Percentiles rank a stretch among this genome's conserved stretches.
phyloP scores from a whole-genome alignment of 164 flowering plant genomes.

The Magnolia kwangsiensis region DNA sequence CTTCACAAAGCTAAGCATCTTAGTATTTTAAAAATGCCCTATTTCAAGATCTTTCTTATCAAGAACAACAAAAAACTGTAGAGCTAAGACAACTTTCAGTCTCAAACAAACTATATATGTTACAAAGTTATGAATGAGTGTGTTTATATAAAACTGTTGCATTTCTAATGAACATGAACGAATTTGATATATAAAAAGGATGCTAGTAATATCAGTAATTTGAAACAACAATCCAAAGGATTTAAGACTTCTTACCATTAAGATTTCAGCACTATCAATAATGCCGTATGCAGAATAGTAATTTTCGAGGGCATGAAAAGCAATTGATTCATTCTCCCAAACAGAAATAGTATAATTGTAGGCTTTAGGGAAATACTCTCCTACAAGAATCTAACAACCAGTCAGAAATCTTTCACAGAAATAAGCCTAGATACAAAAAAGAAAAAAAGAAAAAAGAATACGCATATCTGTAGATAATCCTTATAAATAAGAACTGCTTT shows the following conservation, averaged over 20 bases:
- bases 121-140: too few species aligned
- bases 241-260: slow-evolving; percentile 40
- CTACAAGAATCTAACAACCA: slow-evolving; percentile 25
- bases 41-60: too few species aligned
- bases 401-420: background rate
- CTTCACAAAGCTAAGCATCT: too few species aligned
- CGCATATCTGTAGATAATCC: too few species aligned
- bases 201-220: background rate
- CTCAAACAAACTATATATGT: too few species aligned
- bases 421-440: background rate
- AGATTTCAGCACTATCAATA: slow-evolving; percentile 44
- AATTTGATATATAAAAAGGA: background rate
- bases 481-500: too few species aligned
- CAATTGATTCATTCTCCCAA: slow-evolving; percentile 94
- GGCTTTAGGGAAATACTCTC: slow-evolving; percentile 81
- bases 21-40: too few species aligned
- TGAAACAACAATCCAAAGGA: background rate
- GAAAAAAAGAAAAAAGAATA: background rate
- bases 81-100: too few species aligned
- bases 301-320: slow-evolving; percentile 61
- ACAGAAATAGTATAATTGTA: slow-evolving; percentile 54
- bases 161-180: too few species aligned
- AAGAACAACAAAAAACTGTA: too few species aligned
- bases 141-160: too few species aligned
- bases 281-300: slow-evolving; percentile 62